Evolutionary conservation across 805 yeast genomes (phyloP).

Genomic region (Metschnikowia similis): DNA sequence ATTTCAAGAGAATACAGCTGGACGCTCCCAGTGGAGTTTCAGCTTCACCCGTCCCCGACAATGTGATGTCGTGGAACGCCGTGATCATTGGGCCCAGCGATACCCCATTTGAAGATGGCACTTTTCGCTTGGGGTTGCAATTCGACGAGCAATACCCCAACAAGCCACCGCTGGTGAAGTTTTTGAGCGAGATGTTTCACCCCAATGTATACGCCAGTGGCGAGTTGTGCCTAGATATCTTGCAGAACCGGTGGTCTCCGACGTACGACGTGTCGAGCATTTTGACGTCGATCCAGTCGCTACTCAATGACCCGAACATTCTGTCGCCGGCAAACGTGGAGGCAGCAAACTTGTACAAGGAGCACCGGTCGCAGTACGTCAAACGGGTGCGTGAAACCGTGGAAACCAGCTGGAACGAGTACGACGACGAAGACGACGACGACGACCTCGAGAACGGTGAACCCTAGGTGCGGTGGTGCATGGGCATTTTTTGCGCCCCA

Average conservation of each 20-base stretch:
- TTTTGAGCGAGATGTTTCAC: slow-evolving; percentile 92
- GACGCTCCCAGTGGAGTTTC: slow-evolving; percentile 98
- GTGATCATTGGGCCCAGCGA: slow-evolving; percentile 97
- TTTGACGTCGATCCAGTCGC: slow-evolving; percentile 85
- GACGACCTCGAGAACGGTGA: slow-evolving; percentile 15
- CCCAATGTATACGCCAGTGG: slow-evolving; percentile 97
- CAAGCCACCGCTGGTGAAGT: slow-evolving; percentile 91
- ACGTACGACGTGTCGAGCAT: slow-evolving; percentile 97
- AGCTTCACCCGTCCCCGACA: slow-evolving; percentile 94
- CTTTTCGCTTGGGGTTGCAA: slow-evolving; percentile 78
- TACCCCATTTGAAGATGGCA: slow-evolving; percentile 98
- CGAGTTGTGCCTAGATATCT: slow-evolving; percentile 89
- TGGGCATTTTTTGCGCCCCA: background rate
- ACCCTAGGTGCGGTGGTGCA: background rate
- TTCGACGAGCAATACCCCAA: slow-evolving; percentile 98
- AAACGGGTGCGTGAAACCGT: slow-evolving; percentile 93
- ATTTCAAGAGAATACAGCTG: slow-evolving; percentile 93
- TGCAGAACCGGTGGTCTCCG: slow-evolving; percentile 98
- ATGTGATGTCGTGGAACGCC: slow-evolving; percentile 97
- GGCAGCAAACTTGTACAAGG: slow-evolving; percentile 92
- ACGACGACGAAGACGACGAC: slow-evolving; percentile 52
- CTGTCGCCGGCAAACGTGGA: slow-evolving; percentile 97
- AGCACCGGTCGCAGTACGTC: slow-evolving; percentile 87
- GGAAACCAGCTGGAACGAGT: slow-evolving; percentile 90
- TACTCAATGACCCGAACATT: slow-evolving; percentile 93